phyloP scores from a whole-genome alignment of 805 yeast genomes.

The Saturnispora quitensis region DNA sequence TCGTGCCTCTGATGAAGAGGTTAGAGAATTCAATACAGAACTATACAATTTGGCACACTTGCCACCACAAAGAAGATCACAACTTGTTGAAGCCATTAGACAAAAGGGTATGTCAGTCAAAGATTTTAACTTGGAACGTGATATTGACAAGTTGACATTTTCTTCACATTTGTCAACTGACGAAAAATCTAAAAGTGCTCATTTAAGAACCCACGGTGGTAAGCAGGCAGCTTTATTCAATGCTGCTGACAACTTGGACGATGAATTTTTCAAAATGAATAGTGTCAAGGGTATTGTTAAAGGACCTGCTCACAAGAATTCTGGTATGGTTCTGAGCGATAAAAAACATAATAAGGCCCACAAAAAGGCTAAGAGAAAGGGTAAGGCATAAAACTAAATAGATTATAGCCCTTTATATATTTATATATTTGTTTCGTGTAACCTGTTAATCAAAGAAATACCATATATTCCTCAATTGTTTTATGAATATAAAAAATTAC shows the following conservation, averaged over 20 bases:
- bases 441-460: slow-evolving; percentile 1
- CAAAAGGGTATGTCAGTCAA: slow-evolving; percentile 42
- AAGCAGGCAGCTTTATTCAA: slow-evolving; percentile 70
- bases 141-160: slow-evolving; percentile 64
- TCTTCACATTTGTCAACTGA: slow-evolving; percentile 62
- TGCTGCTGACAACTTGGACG: slow-evolving; percentile 76
- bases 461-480: background rate
- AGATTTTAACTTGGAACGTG: slow-evolving; percentile 56
- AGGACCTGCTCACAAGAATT: slow-evolving; percentile 63
- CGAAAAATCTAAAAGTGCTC: slow-evolving; percentile 33
- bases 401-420: background rate
- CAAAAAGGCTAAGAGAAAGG: slow-evolving; percentile 19
- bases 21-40: slow-evolving; percentile 63
- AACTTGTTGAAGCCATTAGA: slow-evolving; percentile 54
- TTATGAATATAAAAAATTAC: background rate
- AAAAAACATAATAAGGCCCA: slow-evolving; percentile 63
- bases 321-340: slow-evolving; percentile 48
- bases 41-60: slow-evolving; percentile 55
- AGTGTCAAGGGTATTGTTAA: slow-evolving; percentile 52
- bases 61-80: slow-evolving; percentile 67
- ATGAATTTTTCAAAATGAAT: slow-evolving; percentile 72
- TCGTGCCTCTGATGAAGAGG: slow-evolving; percentile 41
- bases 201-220: slow-evolving; percentile 60
- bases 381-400: slow-evolving; percentile 1
- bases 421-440: background rate